A percentile compares a stretch with the other conserved stretches of the same genome.
Evolutionary conservation across 768 basidiomycete genomes (phyloP).

Genomic region (Suillus americanus): DNA sequence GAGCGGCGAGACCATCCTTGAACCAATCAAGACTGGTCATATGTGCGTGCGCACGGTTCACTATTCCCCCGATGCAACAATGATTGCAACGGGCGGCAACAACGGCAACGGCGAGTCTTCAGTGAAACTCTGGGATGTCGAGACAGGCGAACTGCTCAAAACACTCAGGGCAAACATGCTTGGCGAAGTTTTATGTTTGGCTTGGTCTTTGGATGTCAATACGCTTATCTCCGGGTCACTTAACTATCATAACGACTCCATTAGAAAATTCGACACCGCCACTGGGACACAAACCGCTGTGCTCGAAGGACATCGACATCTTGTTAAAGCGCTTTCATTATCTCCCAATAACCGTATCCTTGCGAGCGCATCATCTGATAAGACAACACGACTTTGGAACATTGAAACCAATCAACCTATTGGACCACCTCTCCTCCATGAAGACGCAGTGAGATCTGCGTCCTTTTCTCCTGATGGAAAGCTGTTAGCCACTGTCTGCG

Average conservation of each 20-base stretch:
- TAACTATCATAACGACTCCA: not conserved
- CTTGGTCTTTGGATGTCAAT: not conserved
- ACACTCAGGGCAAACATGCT: not conserved
- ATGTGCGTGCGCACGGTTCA: not conserved
- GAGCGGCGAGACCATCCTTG: not conserved
- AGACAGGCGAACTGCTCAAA: not conserved
- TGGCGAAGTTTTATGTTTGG: not conserved
- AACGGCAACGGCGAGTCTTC: not conserved
- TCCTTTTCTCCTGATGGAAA: not conserved
- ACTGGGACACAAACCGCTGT: not conserved
- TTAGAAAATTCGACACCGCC: not conserved
- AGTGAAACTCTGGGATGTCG: not conserved
- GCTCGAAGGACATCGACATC: not conserved
- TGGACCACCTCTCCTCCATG: not conserved
- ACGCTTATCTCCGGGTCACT: not conserved
- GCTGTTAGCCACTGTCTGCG: not conserved
- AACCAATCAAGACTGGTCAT: not conserved
- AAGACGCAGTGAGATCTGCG: not conserved
- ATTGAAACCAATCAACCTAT: not conserved
- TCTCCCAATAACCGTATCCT: not conserved
- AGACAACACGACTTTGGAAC: not conserved
- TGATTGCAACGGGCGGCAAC: not conserved
- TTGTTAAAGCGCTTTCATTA: not conserved
- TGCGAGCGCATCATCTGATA: slow-evolving; percentile 1
- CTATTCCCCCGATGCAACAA: not conserved